A percentile compares a stretch with the other conserved stretches of the same genome.
These are phyloP conservation scores for Lasiodiplodia gonubiensis DNA, from an alignment of 2,329 filamentous ascomycete species.

Conservation along the genomic window DNA sequence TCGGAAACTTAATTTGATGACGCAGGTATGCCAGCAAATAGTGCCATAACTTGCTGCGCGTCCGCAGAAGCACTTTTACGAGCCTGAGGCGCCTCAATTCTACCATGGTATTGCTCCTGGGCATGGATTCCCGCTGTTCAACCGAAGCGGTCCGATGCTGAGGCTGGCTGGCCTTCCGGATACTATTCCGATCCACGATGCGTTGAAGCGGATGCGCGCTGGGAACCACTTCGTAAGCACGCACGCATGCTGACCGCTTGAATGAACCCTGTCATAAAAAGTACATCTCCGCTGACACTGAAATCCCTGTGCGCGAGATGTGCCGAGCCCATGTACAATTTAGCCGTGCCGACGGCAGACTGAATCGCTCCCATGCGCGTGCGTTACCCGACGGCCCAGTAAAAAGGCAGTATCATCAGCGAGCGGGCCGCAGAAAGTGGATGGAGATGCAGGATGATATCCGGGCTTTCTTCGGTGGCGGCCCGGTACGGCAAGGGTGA, in stretches of 20 bases:
- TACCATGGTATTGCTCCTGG: background rate
- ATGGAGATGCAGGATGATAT: background rate
- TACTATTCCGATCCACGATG: background rate
- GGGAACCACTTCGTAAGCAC: background rate
- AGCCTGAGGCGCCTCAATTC: no score
- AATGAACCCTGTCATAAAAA: background rate
- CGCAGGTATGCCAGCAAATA: no score
- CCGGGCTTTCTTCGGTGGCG: slow-evolving; percentile 6
- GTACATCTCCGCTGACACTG: background rate
- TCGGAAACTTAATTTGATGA: no score
- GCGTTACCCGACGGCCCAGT: background rate
- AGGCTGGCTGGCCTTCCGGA: background rate
- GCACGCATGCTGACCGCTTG: background rate
- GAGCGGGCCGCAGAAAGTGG: slow-evolving; percentile 3
- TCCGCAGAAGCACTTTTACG: no score
- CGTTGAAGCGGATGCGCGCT: background rate
- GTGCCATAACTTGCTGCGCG: no score
- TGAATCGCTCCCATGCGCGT: background rate
- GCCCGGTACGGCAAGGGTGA: background rate
- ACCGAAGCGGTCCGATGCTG: no score
- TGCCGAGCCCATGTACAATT: background rate
- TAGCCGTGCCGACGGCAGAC: slow-evolving; percentile 2
- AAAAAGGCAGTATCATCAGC: background rate
- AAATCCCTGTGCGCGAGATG: background rate
- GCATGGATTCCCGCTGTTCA: background rate